Evolutionary conservation across 1,139 yeast genomes (phyloP), one percentile per base, ranked within the genome.

Genomic region (Saccharomyces hybrid): DNA sequence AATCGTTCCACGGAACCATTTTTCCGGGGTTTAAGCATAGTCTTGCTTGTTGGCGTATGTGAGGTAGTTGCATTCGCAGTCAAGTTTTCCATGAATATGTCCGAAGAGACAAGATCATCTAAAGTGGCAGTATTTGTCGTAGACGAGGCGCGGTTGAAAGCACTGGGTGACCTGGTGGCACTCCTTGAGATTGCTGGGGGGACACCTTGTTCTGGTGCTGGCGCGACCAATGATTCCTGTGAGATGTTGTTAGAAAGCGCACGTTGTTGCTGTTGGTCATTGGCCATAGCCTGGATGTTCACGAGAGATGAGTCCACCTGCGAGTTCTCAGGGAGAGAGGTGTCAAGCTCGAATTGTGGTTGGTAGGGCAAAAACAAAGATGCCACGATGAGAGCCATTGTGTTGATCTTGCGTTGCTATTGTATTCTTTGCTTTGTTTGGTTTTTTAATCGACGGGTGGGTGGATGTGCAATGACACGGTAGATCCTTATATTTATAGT

Each of bases 351-450:
- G 50, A 69, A 69, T 51, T 68, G 71, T 9, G 72, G 71, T 50
- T 67, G 66, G 54, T 63, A 62, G 13, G 72, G 72, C 50, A 69
- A 58, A 54, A 69, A 69, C 51, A 69, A 55, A 13, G 72, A 67
- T 9, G 71, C 71, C 26, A 69, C 64, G 34, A 69, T 68, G 42
- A 69, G 63, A 14, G 67, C 65, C 72, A 69, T 68, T 16, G 19
- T 51, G 25, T 27, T 26, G 16, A 11, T 27, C 8, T 27, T 50
- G 13, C 23, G 25, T 41, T 49, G 6, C 34, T 27, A 26, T 9
- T 44, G 7, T 32, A 41, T 14, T 49, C 46, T 8, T 41, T 41
- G 49, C 31, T 52, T 56, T 48, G 11, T 48, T 23, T 47, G 5
- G 13, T 26, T n/a, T 26, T 16, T 16, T 25, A 25, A 27, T 8